Conservation (phyloP, 192 early-diverging fungal genomes). For the Pecoramyces ruminantium region DNA sequence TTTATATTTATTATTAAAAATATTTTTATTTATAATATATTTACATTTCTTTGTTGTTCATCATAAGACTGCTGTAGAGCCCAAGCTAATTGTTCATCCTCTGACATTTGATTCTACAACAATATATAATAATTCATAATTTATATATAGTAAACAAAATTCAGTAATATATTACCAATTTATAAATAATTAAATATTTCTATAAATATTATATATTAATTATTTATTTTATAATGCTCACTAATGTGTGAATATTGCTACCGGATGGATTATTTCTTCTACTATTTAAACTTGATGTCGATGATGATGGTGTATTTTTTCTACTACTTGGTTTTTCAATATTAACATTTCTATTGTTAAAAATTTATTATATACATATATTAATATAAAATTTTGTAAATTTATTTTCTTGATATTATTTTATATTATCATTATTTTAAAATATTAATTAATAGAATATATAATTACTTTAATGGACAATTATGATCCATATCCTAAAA, state of each 20-base stretch:
- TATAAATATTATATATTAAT: not conserved
- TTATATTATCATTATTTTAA: too few species aligned
- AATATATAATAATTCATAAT: too few species aligned
- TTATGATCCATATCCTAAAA: not conserved
- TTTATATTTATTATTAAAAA: too few species aligned
- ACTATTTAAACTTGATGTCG: not conserved
- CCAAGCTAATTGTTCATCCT: not conserved
- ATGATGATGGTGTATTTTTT: not conserved
- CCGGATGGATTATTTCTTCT: not conserved
- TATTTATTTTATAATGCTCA: not conserved
- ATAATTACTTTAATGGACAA: not conserved
- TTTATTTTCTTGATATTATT: too few species aligned
- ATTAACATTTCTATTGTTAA: not conserved
- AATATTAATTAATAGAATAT: too few species aligned
- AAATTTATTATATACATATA: too few species aligned
- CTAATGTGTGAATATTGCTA: not conserved
- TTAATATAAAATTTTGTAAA: too few species aligned
- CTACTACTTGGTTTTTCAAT: not conserved
- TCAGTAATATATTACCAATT: too few species aligned
- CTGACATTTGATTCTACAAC: not conserved
- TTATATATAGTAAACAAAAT: too few species aligned
- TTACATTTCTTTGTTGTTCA: not conserved
- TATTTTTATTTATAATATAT: too few species aligned
- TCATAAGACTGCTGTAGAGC: not conserved
- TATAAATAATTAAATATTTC: not conserved